Evolutionary conservation across 2,329 filamentous ascomycete species (phyloP), one percentile per base, ranked within the genome.

Genomic region (Epichloe bromicola): DNA sequence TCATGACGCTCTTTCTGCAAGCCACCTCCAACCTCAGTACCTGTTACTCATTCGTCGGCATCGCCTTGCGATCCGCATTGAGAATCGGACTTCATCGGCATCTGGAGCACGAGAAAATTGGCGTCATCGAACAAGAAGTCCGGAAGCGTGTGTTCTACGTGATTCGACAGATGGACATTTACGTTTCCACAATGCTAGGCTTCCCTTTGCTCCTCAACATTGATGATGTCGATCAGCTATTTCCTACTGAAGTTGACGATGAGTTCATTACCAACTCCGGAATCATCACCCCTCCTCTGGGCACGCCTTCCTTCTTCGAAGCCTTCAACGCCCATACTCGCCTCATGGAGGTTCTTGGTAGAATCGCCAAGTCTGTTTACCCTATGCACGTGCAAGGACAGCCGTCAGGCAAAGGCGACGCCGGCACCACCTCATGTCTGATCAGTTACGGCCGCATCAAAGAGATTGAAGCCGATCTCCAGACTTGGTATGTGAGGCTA

Each of bases 1-100:
- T 88, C 63, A 86, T 89, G 76, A 85, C 89, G 46, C 70, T 91
- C 3, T 93, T 90, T 61, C 73, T 91, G 1, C 87, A 93, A 61
- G 81, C 84, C 2, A 86, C 87, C 2, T 85, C 86, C 10, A 87
- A 88, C 61, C 70, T 91, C 33, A 86, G 82, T 61, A 85, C 82
- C 10, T 91, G 86, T 62, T 91, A 91, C 65, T 80, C 85, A 0
- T 89, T 88, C 58, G 76, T 91, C 46, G 86, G 86, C 6, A 85
- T 91, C 58, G 86, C 85, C 2, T 70, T 90, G 46, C 79, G 86
- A 48, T 84, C 85, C 6, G 81, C 85, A n/a, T 67, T 91, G 36
- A 79, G 86, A 30, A 82, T 91, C 68, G 87, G 87, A 7, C 71
- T 91, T 26, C 87, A 93, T 63, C 82, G 87, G 49, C 79, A 85